phyloP scores from a whole-genome alignment of 352 stramenopile genomes.

The Phytophthora hibernalis region DNA sequence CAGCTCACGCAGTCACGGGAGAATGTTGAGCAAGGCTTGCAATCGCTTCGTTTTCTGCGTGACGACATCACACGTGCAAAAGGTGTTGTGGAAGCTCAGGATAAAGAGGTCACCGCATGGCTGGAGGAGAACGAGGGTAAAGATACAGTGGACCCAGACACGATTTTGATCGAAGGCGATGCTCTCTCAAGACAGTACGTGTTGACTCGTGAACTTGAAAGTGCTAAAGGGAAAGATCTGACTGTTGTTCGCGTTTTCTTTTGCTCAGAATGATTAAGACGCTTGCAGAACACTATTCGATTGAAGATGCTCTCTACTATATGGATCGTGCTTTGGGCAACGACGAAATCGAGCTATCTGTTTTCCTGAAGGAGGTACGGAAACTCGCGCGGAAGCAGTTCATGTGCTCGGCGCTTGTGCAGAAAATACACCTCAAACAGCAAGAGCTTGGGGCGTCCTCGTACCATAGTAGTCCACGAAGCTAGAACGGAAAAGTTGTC shows the following conservation, averaged over 20 bases:
- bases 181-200: constrained; percentile 85
- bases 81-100: constrained; percentile 60
- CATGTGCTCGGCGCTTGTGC: constrained; percentile 86
- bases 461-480: constrained; percentile 55
- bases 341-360: constrained; percentile 81
- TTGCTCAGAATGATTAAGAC: constrained; percentile 72
- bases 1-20: constrained; percentile 83
- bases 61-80: constrained; percentile 68
- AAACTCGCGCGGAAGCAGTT: constrained; percentile 92
- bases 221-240: not conserved
- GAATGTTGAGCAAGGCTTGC: constrained; percentile 76
- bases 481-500: constrained; percentile 37
- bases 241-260: constrained; percentile 1
- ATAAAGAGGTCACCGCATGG: constrained; percentile 69
- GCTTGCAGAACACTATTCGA: constrained; percentile 87
- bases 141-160: constrained; percentile 80
- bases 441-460: constrained; percentile 64
- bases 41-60: constrained; percentile 76
- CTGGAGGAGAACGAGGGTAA: constrained; percentile 82
- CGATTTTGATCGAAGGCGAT: constrained; percentile 81
- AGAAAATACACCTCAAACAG: constrained; percentile 88
- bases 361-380: constrained; percentile 91
- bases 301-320: constrained; percentile 93
- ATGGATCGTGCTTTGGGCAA: constrained; percentile 91
- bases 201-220: not conserved